These are phyloP conservation scores for Mucor plumbeus DNA, from an alignment of 371 early-diverging fungal species.

Conservation along the genomic window DNA sequence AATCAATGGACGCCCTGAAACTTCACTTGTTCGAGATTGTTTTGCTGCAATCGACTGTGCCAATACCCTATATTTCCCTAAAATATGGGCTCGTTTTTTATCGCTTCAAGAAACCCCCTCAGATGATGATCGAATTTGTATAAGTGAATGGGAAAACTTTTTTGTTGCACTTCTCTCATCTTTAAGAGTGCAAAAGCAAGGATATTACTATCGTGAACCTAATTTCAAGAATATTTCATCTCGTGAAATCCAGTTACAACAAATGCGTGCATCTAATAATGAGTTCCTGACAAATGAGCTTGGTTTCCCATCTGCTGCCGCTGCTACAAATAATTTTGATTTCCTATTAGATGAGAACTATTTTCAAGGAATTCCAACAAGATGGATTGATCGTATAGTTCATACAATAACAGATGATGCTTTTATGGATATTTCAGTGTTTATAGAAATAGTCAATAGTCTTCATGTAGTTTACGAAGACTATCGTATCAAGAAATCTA, in stretches of 20 bases:
- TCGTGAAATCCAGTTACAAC: slow-evolving; percentile 8
- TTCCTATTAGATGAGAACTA: slow-evolving; percentile 25
- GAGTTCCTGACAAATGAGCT: slow-evolving; percentile 6
- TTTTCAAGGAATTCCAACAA: slow-evolving; percentile 24
- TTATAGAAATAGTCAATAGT: slow-evolving; percentile 39
- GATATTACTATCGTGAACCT: slow-evolving; percentile 1
- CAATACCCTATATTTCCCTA: slow-evolving; percentile 34
- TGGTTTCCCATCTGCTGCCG: background rate
- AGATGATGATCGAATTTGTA: background rate
- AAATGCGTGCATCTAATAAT: slow-evolving; percentile 13
- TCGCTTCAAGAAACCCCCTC: background rate
- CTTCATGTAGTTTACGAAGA: slow-evolving; percentile 74
- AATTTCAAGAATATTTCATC: background rate
- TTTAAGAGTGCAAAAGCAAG: slow-evolving; percentile 25
- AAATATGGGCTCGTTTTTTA: slow-evolving; percentile 21
- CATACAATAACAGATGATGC: background rate
- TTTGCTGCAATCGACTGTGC: slow-evolving; percentile 55
- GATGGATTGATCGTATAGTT: slow-evolving; percentile 26
- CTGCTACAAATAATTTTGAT: background rate
- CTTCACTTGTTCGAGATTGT: slow-evolving; percentile 50
- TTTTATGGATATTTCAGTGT: background rate
- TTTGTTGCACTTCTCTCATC: slow-evolving; percentile 58
- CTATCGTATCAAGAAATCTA: slow-evolving; percentile 53
- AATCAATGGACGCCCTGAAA: slow-evolving; percentile 41
- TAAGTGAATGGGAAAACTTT: slow-evolving; percentile 65